Conservation (phyloP, 2,329 filamentous ascomycete genomes). For the Aphanoascus verrucosus region DNA sequence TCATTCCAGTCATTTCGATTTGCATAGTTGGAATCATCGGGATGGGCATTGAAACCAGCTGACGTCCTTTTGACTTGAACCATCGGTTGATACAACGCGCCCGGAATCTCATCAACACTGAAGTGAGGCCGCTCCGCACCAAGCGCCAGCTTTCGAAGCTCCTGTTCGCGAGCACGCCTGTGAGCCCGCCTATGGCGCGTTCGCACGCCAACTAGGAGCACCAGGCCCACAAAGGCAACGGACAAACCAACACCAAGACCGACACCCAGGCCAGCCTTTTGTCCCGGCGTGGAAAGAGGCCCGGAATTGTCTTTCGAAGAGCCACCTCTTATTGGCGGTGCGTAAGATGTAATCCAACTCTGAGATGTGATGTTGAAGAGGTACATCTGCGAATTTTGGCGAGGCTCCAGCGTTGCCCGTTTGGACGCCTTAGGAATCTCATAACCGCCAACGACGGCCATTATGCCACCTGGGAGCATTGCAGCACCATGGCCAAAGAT, state of each 20-base stretch:
- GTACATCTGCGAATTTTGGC: slow-evolving; percentile 38
- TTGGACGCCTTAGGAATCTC: slow-evolving; percentile 37
- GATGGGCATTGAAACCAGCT: not conserved
- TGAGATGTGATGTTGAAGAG: slow-evolving; percentile 54
- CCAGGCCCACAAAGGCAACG: slow-evolving; percentile 38
- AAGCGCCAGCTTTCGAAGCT: slow-evolving; percentile 44
- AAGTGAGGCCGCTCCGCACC: slow-evolving; percentile 40
- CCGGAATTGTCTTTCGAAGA: slow-evolving; percentile 15
- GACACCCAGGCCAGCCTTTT: slow-evolving; percentile 51
- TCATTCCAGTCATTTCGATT: slow-evolving; percentile 20
- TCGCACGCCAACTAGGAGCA: slow-evolving; percentile 43
- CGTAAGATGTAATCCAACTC: slow-evolving; percentile 48
- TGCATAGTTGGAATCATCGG: slow-evolving; percentile 10
- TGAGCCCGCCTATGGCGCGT: slow-evolving; percentile 31
- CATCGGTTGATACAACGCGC: slow-evolving; percentile 21
- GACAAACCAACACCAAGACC: slow-evolving; percentile 55
- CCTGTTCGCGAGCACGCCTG: slow-evolving; percentile 41
- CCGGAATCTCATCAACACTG: slow-evolving; percentile 28
- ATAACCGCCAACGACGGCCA: slow-evolving; percentile 53
- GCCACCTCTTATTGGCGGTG: slow-evolving; percentile 32
- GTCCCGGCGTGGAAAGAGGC: slow-evolving; percentile 25
- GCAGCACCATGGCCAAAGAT: slow-evolving; percentile 52
- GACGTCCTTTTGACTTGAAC: slow-evolving; percentile 15
- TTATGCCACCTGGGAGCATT: slow-evolving; percentile 50
- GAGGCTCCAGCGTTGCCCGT: slow-evolving; percentile 24